Conservation (phyloP, 495 filamentous ascomycete species). For the Viridothelium virens region DNA sequence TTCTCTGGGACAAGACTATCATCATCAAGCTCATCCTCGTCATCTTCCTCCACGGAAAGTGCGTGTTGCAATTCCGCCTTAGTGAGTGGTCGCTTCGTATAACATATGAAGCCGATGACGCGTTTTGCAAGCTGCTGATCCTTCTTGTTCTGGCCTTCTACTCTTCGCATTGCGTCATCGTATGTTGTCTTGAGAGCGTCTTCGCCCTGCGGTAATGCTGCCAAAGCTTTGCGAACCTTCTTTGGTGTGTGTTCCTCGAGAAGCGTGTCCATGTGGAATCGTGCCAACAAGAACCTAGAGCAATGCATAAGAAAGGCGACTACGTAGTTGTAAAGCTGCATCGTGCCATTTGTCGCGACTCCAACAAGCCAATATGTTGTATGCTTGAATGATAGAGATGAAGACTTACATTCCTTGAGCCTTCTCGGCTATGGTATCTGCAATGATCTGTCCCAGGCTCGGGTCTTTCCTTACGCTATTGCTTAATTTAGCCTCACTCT, state of each 20-base stretch:
- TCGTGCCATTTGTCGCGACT: too few species aligned
- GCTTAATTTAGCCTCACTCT: slow-evolving; percentile 4
- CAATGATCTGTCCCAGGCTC: neutral
- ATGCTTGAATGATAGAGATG: neutral
- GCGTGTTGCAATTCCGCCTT: slow-evolving; percentile 4
- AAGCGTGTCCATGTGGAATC: slow-evolving; percentile 2
- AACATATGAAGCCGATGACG: neutral
- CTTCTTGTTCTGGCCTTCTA: neutral
- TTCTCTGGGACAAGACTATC: neutral
- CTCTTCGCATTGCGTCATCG: slow-evolving; percentile 3
- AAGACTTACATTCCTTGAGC: slow-evolving; percentile 5
- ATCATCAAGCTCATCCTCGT: slow-evolving; percentile 1
- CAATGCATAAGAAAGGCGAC: neutral
- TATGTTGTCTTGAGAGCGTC: neutral
- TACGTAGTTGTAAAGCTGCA: neutral
- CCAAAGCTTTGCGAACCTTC: slow-evolving; percentile 5
- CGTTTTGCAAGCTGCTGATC: slow-evolving; percentile 9
- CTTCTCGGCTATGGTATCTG: slow-evolving; percentile 7
- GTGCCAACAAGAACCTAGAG: slow-evolving; percentile 5
- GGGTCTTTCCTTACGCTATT: slow-evolving; percentile 2
- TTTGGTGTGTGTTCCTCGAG: slow-evolving; percentile 1
- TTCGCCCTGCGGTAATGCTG: slow-evolving; percentile 4
- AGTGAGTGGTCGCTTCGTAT: neutral
- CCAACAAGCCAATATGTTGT: too few species aligned
- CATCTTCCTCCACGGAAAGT: neutral